Base-by-base conservation (phyloP, 176 grass and related monocot genomes). In the Panicum miliaceum region DNA sequence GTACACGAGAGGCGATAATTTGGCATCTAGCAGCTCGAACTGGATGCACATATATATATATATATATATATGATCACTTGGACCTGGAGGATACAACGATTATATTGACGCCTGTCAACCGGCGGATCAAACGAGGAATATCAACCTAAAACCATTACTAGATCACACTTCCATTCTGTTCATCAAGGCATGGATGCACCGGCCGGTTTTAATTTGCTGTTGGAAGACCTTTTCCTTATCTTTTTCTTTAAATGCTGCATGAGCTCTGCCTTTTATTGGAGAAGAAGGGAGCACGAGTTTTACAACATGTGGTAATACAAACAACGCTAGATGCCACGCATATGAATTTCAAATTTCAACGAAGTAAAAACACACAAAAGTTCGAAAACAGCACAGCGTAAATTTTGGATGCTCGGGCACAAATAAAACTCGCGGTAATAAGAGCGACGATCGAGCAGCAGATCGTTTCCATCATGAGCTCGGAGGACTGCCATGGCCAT, bases 401-500 rank as follows among this genome's bases (percentile, higher is more conserved):
- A n/a, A 7, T 23, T 58, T 26, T 12, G n/a, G 9, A 60, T 12
- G 4, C n/a, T 3, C 53, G 20, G 53, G 43, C 5, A 61, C 58
- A 26, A 13, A 61, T 18, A 59, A 59, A 59, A 62, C 59, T 32
- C 15, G 12, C 3, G 26, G 5, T 32, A 58, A 71, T 29, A 64
- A 29, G 3, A 78, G 54, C 18, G 66, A 63, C 57, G 35, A 84
- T 46, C 2, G 47, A 40, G 5, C 6, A 43, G 69, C 81, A 22
- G 65, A 76, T 12, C 43, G 36, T 71, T 19, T 82, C 29, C 29
- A 2, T 32, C 73, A 81, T 50, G 25, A 29, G 26, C 3, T 76
- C 2, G 84, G 81, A 70, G 88, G 88, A 54, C 5, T 64, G 4
- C 68, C 22, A 61, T 93, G 91, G 74, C 91, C 91, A 68, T 20